phyloP scores from a whole-genome alignment of 2,329 filamentous ascomycete genomes.

The Chaetomiaceae sp. region DNA sequence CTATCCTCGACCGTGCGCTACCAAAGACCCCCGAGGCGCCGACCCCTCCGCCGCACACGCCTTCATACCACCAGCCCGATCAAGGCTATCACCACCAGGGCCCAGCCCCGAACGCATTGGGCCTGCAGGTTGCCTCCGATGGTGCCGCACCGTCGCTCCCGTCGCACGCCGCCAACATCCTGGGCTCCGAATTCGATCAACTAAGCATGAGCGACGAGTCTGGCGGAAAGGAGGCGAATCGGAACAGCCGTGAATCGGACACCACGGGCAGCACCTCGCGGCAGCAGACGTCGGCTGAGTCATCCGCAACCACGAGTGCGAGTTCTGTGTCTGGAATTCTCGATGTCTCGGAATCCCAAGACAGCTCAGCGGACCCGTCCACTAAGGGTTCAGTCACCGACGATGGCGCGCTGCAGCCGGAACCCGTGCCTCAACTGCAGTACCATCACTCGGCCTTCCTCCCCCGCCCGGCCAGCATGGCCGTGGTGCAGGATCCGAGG shows the following conservation, averaged over 20 bases:
- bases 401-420: conserved; percentile 33
- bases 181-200: conserved; percentile 30
- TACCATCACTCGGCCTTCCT: conserved; percentile 52
- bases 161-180: conserved; percentile 7
- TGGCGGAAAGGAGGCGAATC: conserved; percentile 34
- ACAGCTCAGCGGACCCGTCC: conserved; percentile 38
- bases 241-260: conserved; percentile 49
- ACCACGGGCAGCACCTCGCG: conserved; percentile 44
- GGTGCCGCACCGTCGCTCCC: conserved; percentile 13
- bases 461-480: conserved; percentile 35
- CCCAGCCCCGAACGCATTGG: conserved; percentile 10
- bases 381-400: conserved; percentile 46
- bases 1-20: conserved; percentile 28
- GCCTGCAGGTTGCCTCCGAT: conserved; percentile 6
- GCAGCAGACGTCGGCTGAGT: conserved; percentile 44
- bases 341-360: conserved; percentile 40
- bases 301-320: conserved; percentile 49
- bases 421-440: conserved; percentile 51
- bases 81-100: conserved; percentile 10
- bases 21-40: conserved; percentile 32
- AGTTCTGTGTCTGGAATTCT: conserved; percentile 49
- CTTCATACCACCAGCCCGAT: conserved; percentile 20
- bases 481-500: conserved; percentile 36
- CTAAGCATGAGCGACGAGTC: conserved; percentile 30
- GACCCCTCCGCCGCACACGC: conserved; percentile 35